A percentile compares a stretch with the other conserved stretches of the same genome.
These are phyloP conservation scores for Candida morakotiae DNA, from an alignment of 805 yeast genomes.

Conservation along the genomic window DNA sequence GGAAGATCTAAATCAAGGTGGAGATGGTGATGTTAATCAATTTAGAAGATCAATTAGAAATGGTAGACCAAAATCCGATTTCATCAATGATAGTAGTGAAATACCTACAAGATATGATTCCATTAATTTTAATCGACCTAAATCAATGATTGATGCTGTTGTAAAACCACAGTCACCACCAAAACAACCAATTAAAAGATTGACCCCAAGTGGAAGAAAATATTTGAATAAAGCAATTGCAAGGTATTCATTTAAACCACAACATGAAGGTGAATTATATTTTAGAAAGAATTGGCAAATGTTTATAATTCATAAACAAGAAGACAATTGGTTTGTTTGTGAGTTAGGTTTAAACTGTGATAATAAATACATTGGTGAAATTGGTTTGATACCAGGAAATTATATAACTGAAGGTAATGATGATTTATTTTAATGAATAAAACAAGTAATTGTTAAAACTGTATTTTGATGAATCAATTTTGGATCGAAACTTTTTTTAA, in stretches of 20 bases:
- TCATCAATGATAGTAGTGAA: slow-evolving; percentile 32
- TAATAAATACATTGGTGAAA: slow-evolving; percentile 25
- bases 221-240: slow-evolving; percentile 36
- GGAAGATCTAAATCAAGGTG: slow-evolving; percentile 42
- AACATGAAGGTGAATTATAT: slow-evolving; percentile 36
- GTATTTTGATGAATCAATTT: too few relatives aligned
- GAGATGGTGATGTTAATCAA: slow-evolving; percentile 39
- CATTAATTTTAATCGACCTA: slow-evolving; percentile 20
- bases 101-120: slow-evolving; percentile 36
- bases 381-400: slow-evolving; percentile 43
- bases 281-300: slow-evolving; percentile 41
- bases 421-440: slow-evolving; percentile 5
- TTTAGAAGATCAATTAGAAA: slow-evolving; percentile 36
- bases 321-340: slow-evolving; percentile 42
- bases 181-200: too few relatives aligned
- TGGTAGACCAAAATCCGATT: slow-evolving; percentile 21
- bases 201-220: slow-evolving; percentile 30
- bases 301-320: slow-evolving; percentile 40
- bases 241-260: slow-evolving; percentile 35
- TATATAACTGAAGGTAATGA: slow-evolving; percentile 33
- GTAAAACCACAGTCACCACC: too few relatives aligned
- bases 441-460: too few relatives aligned
- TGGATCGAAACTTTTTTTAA: too few relatives aligned
- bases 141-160: slow-evolving; percentile 26
- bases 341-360: slow-evolving; percentile 35